Percentiles rank a stretch among this genome's conserved stretches.
phyloP scores from a whole-genome alignment of 495 filamentous ascomycete genomes.

The Talaromyces adpressus region DNA sequence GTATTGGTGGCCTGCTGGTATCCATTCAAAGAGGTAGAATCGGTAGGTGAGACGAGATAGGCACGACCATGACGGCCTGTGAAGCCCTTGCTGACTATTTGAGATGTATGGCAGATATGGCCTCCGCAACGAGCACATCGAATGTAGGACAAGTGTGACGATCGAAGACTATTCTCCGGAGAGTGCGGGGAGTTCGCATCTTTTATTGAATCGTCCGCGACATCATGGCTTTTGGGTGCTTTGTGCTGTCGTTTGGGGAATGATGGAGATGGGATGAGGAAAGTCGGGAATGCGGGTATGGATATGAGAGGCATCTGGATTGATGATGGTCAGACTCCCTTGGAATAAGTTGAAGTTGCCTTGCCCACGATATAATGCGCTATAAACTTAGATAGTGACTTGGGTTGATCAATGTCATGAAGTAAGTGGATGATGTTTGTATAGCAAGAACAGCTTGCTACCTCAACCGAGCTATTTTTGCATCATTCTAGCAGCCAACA shows the following conservation, averaged over 20 bases:
- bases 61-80: conserved; percentile 90
- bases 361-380: background rate
- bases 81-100: conserved; percentile 89
- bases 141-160: conserved; percentile 50
- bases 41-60: conserved; percentile 61
- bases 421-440: background rate
- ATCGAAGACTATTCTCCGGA: conserved; percentile 21
- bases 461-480: background rate
- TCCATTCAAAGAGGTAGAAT: background rate
- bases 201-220: conserved; percentile 8
- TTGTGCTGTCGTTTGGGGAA: conserved; percentile 35
- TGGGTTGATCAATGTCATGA: background rate
- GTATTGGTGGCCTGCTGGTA: background rate
- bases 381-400: background rate
- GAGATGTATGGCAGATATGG: conserved; percentile 67
- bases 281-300: conserved; percentile 34
- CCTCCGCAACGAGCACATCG: conserved; percentile 67
- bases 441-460: background rate
- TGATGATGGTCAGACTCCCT: background rate
- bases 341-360: background rate
- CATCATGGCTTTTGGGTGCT: conserved; percentile 5
- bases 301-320: conserved; percentile 1
- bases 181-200: conserved; percentile 9
- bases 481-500: background rate
- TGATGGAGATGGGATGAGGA: conserved; percentile 45